Evolutionary conservation across 352 stramenopile species (phyloP).

Genomic region (Globisporangium iwayamae): DNA sequence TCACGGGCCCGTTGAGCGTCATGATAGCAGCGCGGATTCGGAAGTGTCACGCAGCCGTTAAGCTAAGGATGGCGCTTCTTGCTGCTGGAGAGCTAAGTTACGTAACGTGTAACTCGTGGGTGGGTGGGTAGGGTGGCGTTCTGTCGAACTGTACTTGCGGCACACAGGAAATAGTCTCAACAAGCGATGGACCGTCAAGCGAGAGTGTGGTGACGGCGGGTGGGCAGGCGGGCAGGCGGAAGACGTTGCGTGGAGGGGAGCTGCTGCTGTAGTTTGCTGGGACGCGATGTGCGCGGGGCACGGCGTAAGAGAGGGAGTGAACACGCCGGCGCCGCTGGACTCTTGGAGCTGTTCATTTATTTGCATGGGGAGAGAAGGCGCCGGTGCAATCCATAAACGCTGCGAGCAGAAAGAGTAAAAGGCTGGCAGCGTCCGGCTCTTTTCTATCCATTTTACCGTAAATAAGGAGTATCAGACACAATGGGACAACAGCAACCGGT

Average conservation of each 20-base stretch:
- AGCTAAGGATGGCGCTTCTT: background rate
- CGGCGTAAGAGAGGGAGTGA: constrained; percentile 6
- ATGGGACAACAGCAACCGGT: too few relatives aligned
- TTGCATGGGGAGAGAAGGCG: background rate
- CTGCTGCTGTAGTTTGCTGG: background rate
- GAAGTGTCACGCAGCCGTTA: background rate
- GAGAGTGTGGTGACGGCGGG: background rate
- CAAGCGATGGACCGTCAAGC: too few relatives aligned
- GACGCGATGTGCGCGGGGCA: constrained; percentile 3
- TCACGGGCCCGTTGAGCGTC: constrained; percentile 43
- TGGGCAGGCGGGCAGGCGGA: background rate
- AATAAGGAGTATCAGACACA: too few relatives aligned
- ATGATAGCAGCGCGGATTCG: constrained; percentile 16
- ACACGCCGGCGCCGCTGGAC: background rate
- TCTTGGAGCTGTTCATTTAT: background rate
- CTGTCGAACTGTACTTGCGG: background rate
- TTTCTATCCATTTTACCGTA: too few relatives aligned
- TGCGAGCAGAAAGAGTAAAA: background rate
- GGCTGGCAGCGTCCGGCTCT: background rate
- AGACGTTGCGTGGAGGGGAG: constrained; percentile 1
- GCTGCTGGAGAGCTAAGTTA: background rate
- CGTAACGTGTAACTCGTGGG: background rate
- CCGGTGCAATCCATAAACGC: background rate
- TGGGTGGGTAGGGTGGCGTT: background rate
- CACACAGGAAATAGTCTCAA: background rate